These are phyloP conservation scores for Colletotrichum limetticola DNA, from an alignment of 2,329 filamentous ascomycete species.

Conservation along the genomic window DNA sequence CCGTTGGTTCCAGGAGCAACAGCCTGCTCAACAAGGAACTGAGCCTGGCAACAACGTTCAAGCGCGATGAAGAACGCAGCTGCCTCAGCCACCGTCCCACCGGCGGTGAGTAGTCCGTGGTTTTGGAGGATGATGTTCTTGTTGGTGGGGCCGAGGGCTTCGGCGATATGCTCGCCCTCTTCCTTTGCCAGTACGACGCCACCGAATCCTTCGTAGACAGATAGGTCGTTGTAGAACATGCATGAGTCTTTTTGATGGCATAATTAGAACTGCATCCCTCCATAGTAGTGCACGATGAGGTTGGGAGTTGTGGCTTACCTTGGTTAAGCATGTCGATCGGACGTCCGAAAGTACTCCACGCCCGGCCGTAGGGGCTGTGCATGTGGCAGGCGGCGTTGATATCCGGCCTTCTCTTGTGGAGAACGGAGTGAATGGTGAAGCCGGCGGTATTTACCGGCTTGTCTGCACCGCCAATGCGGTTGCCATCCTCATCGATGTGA, in stretches of 20 bases:
- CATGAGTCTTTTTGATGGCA: slow-evolving; percentile 57
- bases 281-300: accelerated
- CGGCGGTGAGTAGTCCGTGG: slow-evolving; percentile 76
- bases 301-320: neutral
- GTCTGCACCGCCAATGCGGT: slow-evolving; percentile 65
- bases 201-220: slow-evolving; percentile 68
- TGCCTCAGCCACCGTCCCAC: slow-evolving; percentile 76
- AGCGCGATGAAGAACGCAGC: slow-evolving; percentile 75
- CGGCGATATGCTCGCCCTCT: slow-evolving; percentile 71
- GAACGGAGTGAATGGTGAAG: slow-evolving; percentile 74
- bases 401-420: slow-evolving; percentile 71
- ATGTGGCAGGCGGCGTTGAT: slow-evolving; percentile 75
- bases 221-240: slow-evolving; percentile 70
- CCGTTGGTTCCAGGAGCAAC: slow-evolving; percentile 32
- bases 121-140: slow-evolving; percentile 74
- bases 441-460: slow-evolving; percentile 75
- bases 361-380: slow-evolving; percentile 71
- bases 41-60: slow-evolving; percentile 74
- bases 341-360: slow-evolving; percentile 72
- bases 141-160: slow-evolving; percentile 65
- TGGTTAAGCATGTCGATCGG: slow-evolving; percentile 76
- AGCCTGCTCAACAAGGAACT: slow-evolving; percentile 74
- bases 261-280: neutral
- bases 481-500: slow-evolving; percentile 67
- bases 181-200: slow-evolving; percentile 65